A percentile compares a stretch with the other conserved stretches of the same genome.
phyloP scores from a whole-genome alignment of 176 grass and related monocot species.

The Leersia perrieri region DNA sequence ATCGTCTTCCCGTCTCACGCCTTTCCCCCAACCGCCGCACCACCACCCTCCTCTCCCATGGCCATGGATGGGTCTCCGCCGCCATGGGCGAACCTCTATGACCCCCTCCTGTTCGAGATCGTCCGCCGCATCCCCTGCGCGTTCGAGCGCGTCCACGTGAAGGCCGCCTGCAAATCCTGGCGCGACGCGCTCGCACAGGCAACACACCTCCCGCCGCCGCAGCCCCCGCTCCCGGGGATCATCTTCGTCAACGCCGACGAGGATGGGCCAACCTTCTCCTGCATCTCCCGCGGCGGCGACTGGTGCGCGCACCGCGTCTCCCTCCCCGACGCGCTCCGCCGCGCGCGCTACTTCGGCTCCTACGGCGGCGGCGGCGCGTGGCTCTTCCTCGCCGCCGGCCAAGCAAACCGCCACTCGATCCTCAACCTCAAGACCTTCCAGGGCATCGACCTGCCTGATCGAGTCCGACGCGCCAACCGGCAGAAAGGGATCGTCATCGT shows the following conservation, averaged over 20 bases:
- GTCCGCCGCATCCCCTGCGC: not conserved
- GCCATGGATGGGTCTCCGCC: not conserved
- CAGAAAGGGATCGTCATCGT: not conserved
- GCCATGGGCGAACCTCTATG: not conserved
- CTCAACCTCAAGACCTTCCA: not conserved
- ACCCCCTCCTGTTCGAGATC: not conserved
- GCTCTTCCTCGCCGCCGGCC: not conserved
- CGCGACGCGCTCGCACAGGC: not conserved
- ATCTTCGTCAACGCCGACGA: not conserved
- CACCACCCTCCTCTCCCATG: not conserved
- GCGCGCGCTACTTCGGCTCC: not conserved
- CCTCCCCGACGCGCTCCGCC: not conserved
- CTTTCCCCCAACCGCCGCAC: not conserved
- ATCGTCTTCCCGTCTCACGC: not conserved
- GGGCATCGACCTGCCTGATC: not conserved
- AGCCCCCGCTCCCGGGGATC: not conserved
- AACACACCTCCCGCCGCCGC: not conserved
- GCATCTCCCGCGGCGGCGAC: not conserved
- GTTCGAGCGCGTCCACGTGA: not conserved
- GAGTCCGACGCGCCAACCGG: too few relatives aligned
- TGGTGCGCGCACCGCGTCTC: not conserved
- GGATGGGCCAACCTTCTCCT: not conserved
- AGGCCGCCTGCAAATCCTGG: not conserved
- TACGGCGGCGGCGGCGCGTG: conserved; percentile 1
- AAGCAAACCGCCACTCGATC: not conserved